Evolutionary conservation across 78 protist species (phyloP), one percentile per base, ranked within the genome.

Genomic region (Polysphondylium violaceum): DNA sequence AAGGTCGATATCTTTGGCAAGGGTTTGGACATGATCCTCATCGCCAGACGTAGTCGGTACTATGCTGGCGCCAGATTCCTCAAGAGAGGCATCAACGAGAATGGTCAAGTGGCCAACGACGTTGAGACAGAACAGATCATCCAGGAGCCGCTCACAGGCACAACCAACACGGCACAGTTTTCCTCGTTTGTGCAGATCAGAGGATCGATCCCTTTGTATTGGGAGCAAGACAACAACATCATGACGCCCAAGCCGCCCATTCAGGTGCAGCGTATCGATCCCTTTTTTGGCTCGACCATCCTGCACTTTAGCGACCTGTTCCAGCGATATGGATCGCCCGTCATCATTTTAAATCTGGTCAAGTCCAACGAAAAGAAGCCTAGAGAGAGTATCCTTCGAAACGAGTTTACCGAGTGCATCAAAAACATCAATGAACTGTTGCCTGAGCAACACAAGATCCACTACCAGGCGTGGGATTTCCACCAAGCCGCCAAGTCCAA

Each of bases 111-210:
- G n/a, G 99, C 99, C 5, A 99, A 99, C 36, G 96, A 98, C 58
- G 98, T 98, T 2, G 99, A 99, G 93, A 88, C 94, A 4, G 99
- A 99, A 93, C 99, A 98, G 90, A 97, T 99, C 9, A 76, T 97
- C 12, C 91, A 83, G 38, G 91, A 83, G 97, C 99, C 50, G 95
- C 96, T 59, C 83, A 97, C 76, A 96, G 98, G 58, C 97, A 98
- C 94, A 73, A 75, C 33, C 98, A 98, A 93, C 99, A 97, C 74
- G 79, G 95, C 90, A 17, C 88, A 79, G n/a, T 91, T 79, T 55
- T 55, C 93, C 4, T 63, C 81, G 7, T 76, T 88, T 63, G 94
- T 76, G 4, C 91, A 65, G 67, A 55, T 58, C 19, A 90, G 99
- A 21, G 99, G 99, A 3, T 95, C 99, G 12, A 96, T 98, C 3